phyloP scores from a whole-genome alignment of 306 rosid genomes.

The Castanopsis chinensis region DNA sequence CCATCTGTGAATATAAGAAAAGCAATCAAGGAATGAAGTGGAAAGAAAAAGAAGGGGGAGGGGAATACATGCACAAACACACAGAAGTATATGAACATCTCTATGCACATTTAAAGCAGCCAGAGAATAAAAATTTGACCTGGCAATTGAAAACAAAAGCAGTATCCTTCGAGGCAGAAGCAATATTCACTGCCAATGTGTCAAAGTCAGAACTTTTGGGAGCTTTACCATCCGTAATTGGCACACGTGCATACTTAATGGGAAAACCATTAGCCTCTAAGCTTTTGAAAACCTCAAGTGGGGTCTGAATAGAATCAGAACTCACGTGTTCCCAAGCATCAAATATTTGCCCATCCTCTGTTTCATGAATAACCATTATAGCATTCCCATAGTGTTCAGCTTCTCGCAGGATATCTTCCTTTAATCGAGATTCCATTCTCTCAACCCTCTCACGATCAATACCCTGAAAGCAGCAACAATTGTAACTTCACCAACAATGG shows the following conservation, averaged over 20 bases:
- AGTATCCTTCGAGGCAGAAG: conserved; percentile 73
- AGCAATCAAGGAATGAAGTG: conserved; percentile 13
- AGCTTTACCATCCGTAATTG: conserved; percentile 93
- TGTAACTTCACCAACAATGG: conserved; percentile 29
- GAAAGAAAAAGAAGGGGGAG: not conserved
- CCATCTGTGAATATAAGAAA: conserved; percentile 59
- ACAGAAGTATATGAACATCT: not conserved
- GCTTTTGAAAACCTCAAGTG: conserved; percentile 78
- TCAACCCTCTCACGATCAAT: conserved; percentile 86
- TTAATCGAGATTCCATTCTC: conserved; percentile 88
- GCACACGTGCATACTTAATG: conserved; percentile 87
- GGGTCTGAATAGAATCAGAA: conserved; percentile 72
- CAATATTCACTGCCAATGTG: conserved; percentile 65
- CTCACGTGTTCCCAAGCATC: conserved; percentile 86
- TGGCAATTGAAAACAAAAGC: conserved; percentile 92
- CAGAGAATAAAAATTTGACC: conserved; percentile 44
- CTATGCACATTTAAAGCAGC: conserved; percentile 8
- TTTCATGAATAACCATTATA: conserved; percentile 90
- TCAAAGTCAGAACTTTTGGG: conserved; percentile 90
- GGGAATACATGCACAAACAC: not conserved
- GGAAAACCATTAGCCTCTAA: conserved; percentile 81
- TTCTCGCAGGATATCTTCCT: conserved; percentile 83
- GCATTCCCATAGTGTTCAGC: conserved; percentile 75
- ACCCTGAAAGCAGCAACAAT: conserved; percentile 51
- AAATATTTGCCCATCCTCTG: conserved; percentile 73